Percentiles rank a stretch among this genome's conserved stretches.
These are phyloP conservation scores for Codiaeum variegatum DNA, from an alignment of 441 rosid species.

Conservation along the genomic window DNA sequence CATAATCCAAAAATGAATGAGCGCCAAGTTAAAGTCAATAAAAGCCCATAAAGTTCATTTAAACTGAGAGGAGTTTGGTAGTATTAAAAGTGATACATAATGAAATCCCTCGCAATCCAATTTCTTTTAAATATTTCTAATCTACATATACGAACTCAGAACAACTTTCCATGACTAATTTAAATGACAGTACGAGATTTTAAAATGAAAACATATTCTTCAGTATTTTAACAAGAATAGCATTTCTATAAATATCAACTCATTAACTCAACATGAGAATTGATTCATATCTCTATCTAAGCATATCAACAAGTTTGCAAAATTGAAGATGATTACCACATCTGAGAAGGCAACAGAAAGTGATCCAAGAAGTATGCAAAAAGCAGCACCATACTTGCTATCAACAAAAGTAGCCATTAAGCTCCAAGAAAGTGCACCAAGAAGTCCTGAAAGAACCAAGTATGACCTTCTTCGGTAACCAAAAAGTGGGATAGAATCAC, in stretches of 20 bases:
- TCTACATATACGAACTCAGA: background rate
- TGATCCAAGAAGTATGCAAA: constrained; percentile 87
- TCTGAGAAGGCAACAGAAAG: constrained; percentile 97
- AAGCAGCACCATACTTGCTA: constrained; percentile 76
- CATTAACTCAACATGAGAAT: background rate
- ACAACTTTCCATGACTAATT: background rate
- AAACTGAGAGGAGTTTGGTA: background rate
- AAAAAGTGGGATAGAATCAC: constrained; percentile 87
- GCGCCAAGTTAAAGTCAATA: background rate
- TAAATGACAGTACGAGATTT: background rate
- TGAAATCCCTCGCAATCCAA: background rate
- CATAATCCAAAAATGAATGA: background rate
- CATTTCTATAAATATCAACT: background rate
- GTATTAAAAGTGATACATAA: background rate
- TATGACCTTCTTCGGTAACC: constrained; percentile 96
- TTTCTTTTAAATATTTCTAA: background rate
- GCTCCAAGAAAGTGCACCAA: constrained; percentile 93
- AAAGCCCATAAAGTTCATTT: background rate
- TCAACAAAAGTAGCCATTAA: constrained; percentile 90
- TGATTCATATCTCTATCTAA: background rate
- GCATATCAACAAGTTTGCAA: background rate
- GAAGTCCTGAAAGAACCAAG: constrained; percentile 88
- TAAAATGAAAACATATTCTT: background rate
- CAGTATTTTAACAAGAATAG: background rate
- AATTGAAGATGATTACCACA: constrained; percentile 52